Percentiles rank a stretch among this genome's conserved stretches.
phyloP scores from a whole-genome alignment of 768 basidiomycete species.

The Lanmaoa pseudosensibilis region DNA sequence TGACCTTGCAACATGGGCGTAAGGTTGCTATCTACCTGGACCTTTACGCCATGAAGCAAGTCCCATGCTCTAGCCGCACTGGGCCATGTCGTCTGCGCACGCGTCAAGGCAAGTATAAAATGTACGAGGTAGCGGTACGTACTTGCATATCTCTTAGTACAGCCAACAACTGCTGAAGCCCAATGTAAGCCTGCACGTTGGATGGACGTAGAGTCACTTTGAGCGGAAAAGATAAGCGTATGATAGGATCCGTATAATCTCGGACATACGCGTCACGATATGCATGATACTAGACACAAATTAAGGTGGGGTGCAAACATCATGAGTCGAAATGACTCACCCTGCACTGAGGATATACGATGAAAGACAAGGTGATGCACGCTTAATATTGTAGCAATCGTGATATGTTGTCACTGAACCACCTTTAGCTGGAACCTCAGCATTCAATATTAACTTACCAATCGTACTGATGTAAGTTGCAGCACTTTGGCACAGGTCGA shows the following conservation, averaged over 20 bases:
- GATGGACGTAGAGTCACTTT: conserved; percentile 71
- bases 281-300: conserved; percentile 66
- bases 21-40: conserved; percentile 46
- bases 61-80: conserved; percentile 66
- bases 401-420: conserved; percentile 52
- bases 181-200: conserved; percentile 66
- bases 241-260: neutral
- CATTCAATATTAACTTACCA: conserved; percentile 39
- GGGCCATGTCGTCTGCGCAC: conserved; percentile 62
- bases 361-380: conserved; percentile 63
- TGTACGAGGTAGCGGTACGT: conserved; percentile 16
- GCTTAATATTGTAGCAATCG: conserved; percentile 59
- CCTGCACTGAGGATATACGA: conserved; percentile 71
- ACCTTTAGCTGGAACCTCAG: conserved; percentile 4
- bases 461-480: conserved; percentile 69
- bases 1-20: conserved; percentile 37
- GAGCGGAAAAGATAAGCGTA: conserved; percentile 13
- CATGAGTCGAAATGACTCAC: conserved; percentile 42
- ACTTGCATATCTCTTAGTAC: conserved; percentile 72
- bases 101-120: conserved; percentile 12
- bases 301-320: neutral
- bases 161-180: conserved; percentile 61
- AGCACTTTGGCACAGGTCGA: conserved; percentile 73
- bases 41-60: conserved; percentile 63
- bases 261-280: conserved; percentile 60